Evolutionary conservation across 1,139 yeast species (phyloP), one percentile per base, ranked within the genome.

Genomic region (Scheffersomyces segobiensis): DNA sequence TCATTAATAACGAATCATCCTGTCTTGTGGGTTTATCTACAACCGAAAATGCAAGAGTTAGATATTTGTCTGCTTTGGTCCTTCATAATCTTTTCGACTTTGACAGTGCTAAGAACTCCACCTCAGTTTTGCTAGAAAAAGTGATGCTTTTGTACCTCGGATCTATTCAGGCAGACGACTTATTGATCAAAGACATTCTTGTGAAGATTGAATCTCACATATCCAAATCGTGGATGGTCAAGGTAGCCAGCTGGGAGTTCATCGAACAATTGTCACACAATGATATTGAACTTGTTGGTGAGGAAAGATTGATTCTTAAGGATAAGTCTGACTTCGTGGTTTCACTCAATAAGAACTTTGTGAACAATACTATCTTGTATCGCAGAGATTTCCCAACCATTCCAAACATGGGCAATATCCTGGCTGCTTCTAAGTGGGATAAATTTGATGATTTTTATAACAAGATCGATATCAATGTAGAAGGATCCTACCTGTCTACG

Each of bases 211-310:
- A 93, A 70, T 67, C 83, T 0, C 74, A 76, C 5, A 66, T 80
- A 12, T 75, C 80, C 18, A 66, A 60, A 56, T 78, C 83, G 8
- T 91, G 97, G 97, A 77, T 88, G 17, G 78, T 80, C 56, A 71
- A 68, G 54, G 86, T 90, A 12, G 75, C 80, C 52, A 77, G 81
- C 50, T 91, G 97, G 96, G 93, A 89, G 55, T 81, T 88, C 55
- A 70, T 84, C 39, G 79, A 78, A 52, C 79, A 76, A 22, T 64
- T 76, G 52, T 70, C 72, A 10, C 75, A 71, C 50, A 74, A 72
- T 17, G 87, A 83, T 22, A 62, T 75, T 21, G 86, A 82, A 10
- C 64, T 79, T 46, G 73, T 79, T 18, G 83, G 82, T 2, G 79
- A 71, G 54, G 69, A 71, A 67, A 60, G 80, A 76, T 67, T 90